A percentile compares a stretch with the other conserved stretches of the same genome.
These are phyloP conservation scores for Medicago lupulina DNA, from an alignment of 306 rosid genomes.

Conservation along the genomic window DNA sequence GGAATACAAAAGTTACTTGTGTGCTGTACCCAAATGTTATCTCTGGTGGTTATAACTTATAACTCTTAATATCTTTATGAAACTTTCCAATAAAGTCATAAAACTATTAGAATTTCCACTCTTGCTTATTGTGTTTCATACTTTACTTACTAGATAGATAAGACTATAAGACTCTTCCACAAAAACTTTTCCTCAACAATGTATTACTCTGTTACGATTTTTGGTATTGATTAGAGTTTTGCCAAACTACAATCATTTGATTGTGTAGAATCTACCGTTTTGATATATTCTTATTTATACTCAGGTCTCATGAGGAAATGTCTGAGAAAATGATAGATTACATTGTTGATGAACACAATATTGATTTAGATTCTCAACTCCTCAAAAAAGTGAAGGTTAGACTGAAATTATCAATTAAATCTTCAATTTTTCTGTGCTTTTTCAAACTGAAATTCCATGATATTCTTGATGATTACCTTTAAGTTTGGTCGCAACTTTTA, in stretches of 20 bases:
- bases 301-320: constrained; percentile 66
- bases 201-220: neutral
- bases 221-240: constrained; percentile 12
- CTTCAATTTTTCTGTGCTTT: constrained; percentile 17
- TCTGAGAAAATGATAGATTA: constrained; percentile 55
- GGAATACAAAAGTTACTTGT: neutral
- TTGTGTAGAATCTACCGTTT: constrained; percentile 30
- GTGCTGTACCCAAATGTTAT: neutral
- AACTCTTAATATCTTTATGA: neutral
- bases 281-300: constrained; percentile 19
- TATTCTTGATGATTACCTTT: constrained; percentile 18
- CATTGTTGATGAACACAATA: constrained; percentile 58
- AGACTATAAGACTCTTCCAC: neutral
- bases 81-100: constrained; percentile 2
- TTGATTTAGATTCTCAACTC: constrained; percentile 49
- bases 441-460: constrained; percentile 30
- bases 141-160: neutral
- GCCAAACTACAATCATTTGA: constrained; percentile 9
- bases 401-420: constrained; percentile 7
- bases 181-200: constrained; percentile 1
- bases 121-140: neutral
- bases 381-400: constrained; percentile 57
- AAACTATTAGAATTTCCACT: neutral
- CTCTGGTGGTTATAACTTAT: neutral
- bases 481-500: constrained; percentile 13